A percentile compares a stretch with the other conserved stretches of the same genome.
These are phyloP conservation scores for Solanum pennellii DNA, from an alignment of 257 asterid species.

Conservation along the genomic window DNA sequence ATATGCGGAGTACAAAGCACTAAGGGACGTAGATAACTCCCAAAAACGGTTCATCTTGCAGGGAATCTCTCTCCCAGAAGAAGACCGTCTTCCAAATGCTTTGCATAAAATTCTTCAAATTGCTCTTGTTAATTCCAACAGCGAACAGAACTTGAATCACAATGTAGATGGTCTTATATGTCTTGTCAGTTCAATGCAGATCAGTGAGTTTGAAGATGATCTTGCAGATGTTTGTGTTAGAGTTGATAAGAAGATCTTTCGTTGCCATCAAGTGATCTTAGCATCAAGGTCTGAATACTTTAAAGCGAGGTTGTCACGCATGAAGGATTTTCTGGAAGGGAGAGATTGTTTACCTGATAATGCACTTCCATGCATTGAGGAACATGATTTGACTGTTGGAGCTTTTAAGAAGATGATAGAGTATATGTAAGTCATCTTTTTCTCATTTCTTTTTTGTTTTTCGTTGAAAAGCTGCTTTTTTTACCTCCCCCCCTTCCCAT, in stretches of 20 bases:
- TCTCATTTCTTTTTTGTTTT: neutral
- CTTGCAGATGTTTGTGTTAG: conserved; percentile 77
- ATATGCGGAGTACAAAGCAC: conserved; percentile 73
- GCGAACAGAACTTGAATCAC: conserved; percentile 14
- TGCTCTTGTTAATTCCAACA: conserved; percentile 50
- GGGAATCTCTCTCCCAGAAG: conserved; percentile 77
- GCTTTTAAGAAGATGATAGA: conserved; percentile 86
- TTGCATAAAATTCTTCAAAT: conserved; percentile 52
- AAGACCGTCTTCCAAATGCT: conserved; percentile 79
- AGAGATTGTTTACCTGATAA: conserved; percentile 27
- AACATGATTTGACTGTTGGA: conserved; percentile 67
- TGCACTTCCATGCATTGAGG: conserved; percentile 69
- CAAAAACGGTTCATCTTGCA: conserved; percentile 89
- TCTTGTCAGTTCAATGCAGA: conserved; percentile 22
- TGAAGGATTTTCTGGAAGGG: conserved; percentile 54
- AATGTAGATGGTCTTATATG: conserved; percentile 31
- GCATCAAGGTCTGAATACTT: conserved; percentile 93
- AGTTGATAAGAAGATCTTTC: conserved; percentile 55
- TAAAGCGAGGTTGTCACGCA: conserved; percentile 78
- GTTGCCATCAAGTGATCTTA: conserved; percentile 82
- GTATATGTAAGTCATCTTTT: conserved; percentile 52
- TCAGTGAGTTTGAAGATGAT: conserved; percentile 41
- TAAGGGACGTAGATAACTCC: conserved; percentile 64
- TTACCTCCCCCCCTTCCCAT: neutral
- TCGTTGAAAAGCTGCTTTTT: neutral